phyloP scores from a whole-genome alignment of 2,329 filamentous ascomycete genomes.

The Ophiostoma sp. region DNA sequence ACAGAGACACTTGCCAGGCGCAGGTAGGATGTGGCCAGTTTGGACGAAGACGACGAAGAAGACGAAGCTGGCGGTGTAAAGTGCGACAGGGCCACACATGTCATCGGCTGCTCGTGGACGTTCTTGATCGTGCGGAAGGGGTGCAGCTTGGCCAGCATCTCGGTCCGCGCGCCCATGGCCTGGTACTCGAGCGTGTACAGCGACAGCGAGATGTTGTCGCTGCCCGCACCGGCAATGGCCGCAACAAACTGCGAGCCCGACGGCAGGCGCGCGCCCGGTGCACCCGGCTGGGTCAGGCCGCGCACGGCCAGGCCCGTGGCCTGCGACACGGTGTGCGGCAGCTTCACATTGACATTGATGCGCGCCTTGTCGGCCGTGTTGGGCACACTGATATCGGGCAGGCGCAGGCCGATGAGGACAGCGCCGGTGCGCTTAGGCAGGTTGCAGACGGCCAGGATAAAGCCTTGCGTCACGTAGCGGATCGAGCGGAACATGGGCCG shows the following conservation, averaged over 20 bases:
- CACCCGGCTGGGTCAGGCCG: constrained; percentile 55
- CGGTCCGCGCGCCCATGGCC: constrained; percentile 43
- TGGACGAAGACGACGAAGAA: neutral
- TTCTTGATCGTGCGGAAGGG: constrained; percentile 48
- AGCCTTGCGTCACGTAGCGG: constrained; percentile 54
- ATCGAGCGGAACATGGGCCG: constrained; percentile 53
- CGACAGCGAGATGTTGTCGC: constrained; percentile 72
- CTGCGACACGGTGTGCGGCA: constrained; percentile 63
- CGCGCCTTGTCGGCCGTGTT: constrained; percentile 37
- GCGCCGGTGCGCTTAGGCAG: constrained; percentile 54
- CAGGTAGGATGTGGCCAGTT: constrained; percentile 52
- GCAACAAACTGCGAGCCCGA: constrained; percentile 73
- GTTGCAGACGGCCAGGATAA: constrained; percentile 55
- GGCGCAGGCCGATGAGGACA: constrained; percentile 52
- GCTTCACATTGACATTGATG: constrained; percentile 48
- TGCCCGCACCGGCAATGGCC: constrained; percentile 66
- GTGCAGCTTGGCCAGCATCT: constrained; percentile 49
- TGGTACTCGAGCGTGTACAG: constrained; percentile 72
- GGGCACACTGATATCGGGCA: constrained; percentile 35
- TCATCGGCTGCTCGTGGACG: constrained; percentile 55
- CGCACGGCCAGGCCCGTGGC: constrained; percentile 74
- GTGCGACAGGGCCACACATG: constrained; percentile 53
- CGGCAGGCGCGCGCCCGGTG: constrained; percentile 38
- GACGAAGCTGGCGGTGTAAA: constrained; percentile 43
- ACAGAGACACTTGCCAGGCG: constrained; percentile 79